Evolutionary conservation across 495 filamentous ascomycete genomes (phyloP).

Genomic region (Parmelia sp.): DNA sequence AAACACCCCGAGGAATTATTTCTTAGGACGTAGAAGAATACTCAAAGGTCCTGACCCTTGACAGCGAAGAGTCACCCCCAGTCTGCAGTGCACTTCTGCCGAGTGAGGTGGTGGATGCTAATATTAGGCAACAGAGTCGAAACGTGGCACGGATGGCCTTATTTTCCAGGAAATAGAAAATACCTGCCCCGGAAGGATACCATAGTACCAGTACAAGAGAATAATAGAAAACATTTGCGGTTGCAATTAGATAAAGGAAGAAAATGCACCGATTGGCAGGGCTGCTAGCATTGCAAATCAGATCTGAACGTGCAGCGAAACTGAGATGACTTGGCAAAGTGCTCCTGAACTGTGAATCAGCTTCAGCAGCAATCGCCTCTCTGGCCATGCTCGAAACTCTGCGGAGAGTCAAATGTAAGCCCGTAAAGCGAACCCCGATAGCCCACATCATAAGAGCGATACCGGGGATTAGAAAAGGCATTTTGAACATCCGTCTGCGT

Average conservation of each 20-base stretch:
- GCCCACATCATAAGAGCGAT: not conserved
- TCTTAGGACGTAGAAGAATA: no score
- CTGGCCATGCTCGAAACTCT: not conserved
- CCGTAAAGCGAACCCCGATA: conserved; percentile 19
- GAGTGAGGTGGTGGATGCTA: not conserved
- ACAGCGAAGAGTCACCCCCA: not conserved
- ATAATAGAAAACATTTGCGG: not conserved
- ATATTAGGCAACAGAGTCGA: no score
- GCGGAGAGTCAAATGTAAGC: conserved; percentile 2
- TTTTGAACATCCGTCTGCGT: not conserved
- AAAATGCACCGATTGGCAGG: not conserved
- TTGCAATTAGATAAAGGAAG: not conserved
- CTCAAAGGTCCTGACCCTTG: no score
- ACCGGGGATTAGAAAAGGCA: conserved; percentile 19
- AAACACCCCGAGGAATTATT: not conserved
- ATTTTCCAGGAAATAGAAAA: not conserved
- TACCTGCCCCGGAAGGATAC: not conserved
- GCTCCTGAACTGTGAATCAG: not conserved
- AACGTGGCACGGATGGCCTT: not conserved
- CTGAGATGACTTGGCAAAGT: not conserved
- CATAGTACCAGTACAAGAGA: not conserved
- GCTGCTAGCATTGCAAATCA: not conserved
- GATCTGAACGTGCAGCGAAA: not conserved
- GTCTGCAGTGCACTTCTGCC: not conserved
- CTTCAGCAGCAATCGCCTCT: not conserved